Evolutionary conservation across 2,329 filamentous ascomycete genomes (phyloP), one percentile per base, ranked within the genome.

Genomic region (Metarhizium rileyi): DNA sequence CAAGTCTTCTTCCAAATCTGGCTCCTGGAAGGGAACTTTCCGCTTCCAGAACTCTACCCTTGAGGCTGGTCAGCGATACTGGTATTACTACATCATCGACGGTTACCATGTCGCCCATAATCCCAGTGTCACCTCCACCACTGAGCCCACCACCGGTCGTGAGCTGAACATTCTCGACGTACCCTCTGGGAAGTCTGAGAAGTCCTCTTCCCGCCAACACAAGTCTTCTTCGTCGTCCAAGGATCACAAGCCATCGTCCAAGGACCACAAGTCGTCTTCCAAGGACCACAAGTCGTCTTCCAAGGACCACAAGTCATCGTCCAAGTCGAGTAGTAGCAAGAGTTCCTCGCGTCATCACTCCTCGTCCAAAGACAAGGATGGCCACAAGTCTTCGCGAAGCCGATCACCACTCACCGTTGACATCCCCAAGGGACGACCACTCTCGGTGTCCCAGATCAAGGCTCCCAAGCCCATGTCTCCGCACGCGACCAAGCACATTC

Each of bases 81-180:
- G 93, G 93, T 98, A 97, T 84, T 98, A 98, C 83, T 98, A 96
- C 80, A 96, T 97, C 83, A 93, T 97, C 70, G 93, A 98, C 70
- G 93, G 93, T 61, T 96, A 96, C 82, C 90, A 96, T 70, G 86
- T 95, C 68, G 90, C 90, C 54, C 91, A 97, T 79, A 93, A 97
- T 74, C 90, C 91, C 59, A 87, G 87, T 68, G 84, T 90, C 68
- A 77, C 86, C 63, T 91, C 86, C 66, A 94, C 87, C 65, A 85
- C 87, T 59, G 93, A 98, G 78, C 90, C 91, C 66, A 97, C 90
- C 69, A 97, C 93, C 50, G 89, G 90, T 73, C 91, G 93, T 69
- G 89, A 90, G 71, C 80, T 98, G 62, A 98, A 98, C 81, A 88
- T 95, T 72, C 88, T 98, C 70, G 90, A 97, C 69, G 87, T 95